These are phyloP conservation scores for Diaporthe vexans DNA, from an alignment of 2,329 filamentous ascomycete genomes.

Conservation along the genomic window DNA sequence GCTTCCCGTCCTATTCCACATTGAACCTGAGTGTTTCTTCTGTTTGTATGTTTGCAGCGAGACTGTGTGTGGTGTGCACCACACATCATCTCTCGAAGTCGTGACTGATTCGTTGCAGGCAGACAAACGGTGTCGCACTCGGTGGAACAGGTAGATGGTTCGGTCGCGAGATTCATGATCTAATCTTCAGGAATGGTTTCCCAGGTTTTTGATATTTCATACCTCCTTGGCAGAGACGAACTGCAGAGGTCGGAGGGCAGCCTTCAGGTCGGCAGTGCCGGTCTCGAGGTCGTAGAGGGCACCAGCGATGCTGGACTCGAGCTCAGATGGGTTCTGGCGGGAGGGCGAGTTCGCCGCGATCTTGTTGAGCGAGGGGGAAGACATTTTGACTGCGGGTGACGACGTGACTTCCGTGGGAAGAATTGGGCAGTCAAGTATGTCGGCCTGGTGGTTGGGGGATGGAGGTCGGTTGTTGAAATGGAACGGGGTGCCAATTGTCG, in stretches of 20 bases:
- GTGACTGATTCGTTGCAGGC: constrained; percentile 36
- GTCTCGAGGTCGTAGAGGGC: constrained; percentile 99
- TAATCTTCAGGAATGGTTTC: not conserved
- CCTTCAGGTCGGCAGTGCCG: constrained; percentile 98
- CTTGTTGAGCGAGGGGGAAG: constrained; percentile 89
- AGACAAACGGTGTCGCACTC: constrained; percentile 44
- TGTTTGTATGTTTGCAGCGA: constrained; percentile 42
- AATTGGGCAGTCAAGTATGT: constrained; percentile 42
- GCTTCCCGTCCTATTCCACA: constrained; percentile 80
- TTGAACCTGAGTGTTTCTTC: constrained; percentile 36
- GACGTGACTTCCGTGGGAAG: constrained; percentile 44
- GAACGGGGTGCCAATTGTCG: constrained; percentile 10
- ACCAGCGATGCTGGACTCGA: constrained; percentile 96
- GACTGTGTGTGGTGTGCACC: constrained; percentile 14
- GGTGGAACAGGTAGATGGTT: constrained; percentile 62
- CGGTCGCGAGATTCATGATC: constrained; percentile 41
- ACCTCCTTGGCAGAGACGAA: constrained; percentile 99
- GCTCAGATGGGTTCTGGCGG: constrained; percentile 95
- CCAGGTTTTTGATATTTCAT: constrained; percentile 32
- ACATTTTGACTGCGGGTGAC: constrained; percentile 68
- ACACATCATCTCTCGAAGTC: constrained; percentile 32
- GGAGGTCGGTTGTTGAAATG: constrained; percentile 35
- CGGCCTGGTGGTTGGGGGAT: constrained; percentile 40
- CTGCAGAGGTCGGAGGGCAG: constrained; percentile 95
- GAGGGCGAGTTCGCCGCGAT: constrained; percentile 98